Evolutionary conservation across 176 grass and related monocot genomes (phyloP).

Genomic region (Avena atlantica): DNA sequence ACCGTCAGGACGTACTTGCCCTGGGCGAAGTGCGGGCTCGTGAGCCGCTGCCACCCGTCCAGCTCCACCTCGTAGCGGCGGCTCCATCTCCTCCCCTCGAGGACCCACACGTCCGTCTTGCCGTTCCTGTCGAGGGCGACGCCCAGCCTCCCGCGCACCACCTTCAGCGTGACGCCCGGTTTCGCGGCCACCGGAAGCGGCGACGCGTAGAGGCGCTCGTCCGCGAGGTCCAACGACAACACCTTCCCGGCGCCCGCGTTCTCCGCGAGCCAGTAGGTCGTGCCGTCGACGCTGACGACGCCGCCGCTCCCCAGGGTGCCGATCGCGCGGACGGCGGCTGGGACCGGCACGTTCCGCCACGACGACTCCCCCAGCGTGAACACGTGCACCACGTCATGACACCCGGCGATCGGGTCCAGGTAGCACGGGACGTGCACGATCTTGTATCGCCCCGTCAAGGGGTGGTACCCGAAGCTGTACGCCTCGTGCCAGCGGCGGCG

Average conservation of each 20-base stretch:
- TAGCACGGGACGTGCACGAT: neutral
- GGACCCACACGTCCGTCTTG: neutral
- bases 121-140: neutral
- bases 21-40: neutral
- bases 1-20: neutral
- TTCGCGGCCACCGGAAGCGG: neutral
- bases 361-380: neutral
- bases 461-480: neutral
- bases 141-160: constrained; percentile 16
- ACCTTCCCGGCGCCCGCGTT: neutral
- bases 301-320: neutral
- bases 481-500: neutral
- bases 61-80: neutral
- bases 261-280: neutral
- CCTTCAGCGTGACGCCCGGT: neutral
- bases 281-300: neutral
- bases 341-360: neutral
- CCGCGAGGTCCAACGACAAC: constrained; percentile 27
- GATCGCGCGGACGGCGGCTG: neutral
- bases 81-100: neutral
- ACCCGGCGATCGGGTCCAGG: neutral
- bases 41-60: neutral
- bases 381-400: neutral
- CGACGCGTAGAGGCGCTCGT: neutral
- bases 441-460: neutral